Base-by-base conservation (phyloP, 164 flowering plant genomes). In the Umbellularia californica region DNA sequence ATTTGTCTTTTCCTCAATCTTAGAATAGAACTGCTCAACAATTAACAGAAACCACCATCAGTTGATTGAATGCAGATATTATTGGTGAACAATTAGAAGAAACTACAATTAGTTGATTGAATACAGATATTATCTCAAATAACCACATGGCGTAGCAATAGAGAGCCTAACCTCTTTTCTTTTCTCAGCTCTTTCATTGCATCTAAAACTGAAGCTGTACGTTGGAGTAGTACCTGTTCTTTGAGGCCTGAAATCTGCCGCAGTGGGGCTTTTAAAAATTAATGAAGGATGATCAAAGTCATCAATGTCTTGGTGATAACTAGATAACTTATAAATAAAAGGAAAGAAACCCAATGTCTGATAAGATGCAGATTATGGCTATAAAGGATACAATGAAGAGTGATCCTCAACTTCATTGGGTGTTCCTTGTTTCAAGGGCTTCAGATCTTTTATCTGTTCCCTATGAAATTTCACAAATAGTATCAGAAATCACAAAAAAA, bases 131-230 rank as follows among this genome's bases (percentile, higher is more conserved):
- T 62, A 63, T 15, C 10, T n/a, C 50, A 22, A 27, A 55, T 20
- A 72, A 25, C 14, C 27, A 25, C 20, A 67, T 60, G 50, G 22
- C 33, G 15, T 23, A 60, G 30, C 41, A 17, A 17, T 72, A 68
- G 25, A 20, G 75, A 75, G 51, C 76, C 84, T 27, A 77, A 95
- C 99, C 94, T 90, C 96, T 87, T 70, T 95, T 82, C 99, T 85
- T 82, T 86, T 95, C 80, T 93, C 96, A 78, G 97, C 97, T 76
- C 98, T 86, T 79, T 95, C 98, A 79, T 91, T 82, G 76, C 99
- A 95, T 78, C 75, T 90, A 78, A 95, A 95, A 80, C 91, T 95
- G 84, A 95, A 90, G 80, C 83, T 80, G 76, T 95, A 93, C 62
- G 90, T 69, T 58, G 99, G 99, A 72, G 88, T 87, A 69, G 84